Evolutionary conservation across 2,329 filamentous ascomycete genomes (phyloP).

Genomic region (Claviceps monticola): DNA sequence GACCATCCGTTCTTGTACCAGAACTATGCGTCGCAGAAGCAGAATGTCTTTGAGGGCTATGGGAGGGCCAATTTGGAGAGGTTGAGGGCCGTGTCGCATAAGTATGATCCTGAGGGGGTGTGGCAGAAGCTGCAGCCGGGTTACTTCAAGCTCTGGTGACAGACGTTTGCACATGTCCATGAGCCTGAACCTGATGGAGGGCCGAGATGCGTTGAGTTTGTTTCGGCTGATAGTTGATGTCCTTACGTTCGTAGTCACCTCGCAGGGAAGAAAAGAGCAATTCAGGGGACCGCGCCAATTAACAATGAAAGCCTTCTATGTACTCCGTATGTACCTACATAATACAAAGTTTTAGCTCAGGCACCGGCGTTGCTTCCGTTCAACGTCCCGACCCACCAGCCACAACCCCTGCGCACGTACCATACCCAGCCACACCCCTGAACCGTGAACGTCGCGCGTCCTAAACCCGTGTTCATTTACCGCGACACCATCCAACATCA

Average conservation of each 20-base stretch:
- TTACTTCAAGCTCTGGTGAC: constrained; percentile 22
- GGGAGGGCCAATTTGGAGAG: constrained; percentile 23
- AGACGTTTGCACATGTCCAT: not conserved
- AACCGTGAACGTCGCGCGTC: not conserved
- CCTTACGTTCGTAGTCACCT: no score
- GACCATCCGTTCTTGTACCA: constrained; percentile 28
- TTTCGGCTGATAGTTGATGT: no score
- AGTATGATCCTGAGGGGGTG: constrained; percentile 23
- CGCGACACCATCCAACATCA: not conserved
- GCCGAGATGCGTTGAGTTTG: no score
- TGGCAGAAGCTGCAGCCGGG: constrained; percentile 24
- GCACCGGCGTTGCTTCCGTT: no score
- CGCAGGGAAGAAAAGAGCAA: no score
- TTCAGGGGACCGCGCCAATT: no score
- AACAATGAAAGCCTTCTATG: no score
- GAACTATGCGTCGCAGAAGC: constrained; percentile 29
- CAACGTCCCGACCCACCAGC: not conserved
- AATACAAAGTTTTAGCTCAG: no score
- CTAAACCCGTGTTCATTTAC: not conserved
- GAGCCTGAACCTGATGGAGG: no score
- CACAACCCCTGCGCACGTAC: not conserved
- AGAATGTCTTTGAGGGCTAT: constrained; percentile 27
- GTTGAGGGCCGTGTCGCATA: constrained; percentile 16
- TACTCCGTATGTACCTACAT: no score
- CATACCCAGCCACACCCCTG: not conserved